Percentiles rank a stretch among this genome's conserved stretches.
Evolutionary conservation across 345 rosid species (phyloP).

Genomic region (Xanthoceras sorbifolium): DNA sequence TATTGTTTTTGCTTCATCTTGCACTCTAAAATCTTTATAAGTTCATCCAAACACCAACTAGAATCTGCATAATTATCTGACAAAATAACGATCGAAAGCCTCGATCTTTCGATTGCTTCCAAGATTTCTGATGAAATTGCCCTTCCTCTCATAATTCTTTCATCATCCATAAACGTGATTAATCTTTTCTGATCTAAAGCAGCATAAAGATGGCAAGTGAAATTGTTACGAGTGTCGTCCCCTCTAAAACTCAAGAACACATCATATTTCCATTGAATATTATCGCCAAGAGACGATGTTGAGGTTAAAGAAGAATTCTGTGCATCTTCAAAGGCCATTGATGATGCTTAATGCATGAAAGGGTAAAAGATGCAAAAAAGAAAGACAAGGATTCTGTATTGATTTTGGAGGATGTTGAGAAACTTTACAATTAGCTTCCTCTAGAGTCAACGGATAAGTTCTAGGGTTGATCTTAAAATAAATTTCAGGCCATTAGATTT

Average conservation of each 20-base stretch:
- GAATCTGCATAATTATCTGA: constrained; percentile 33
- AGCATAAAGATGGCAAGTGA: constrained; percentile 28
- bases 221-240: constrained; percentile 33
- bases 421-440: no score
- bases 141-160: constrained; percentile 26
- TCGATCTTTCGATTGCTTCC: constrained; percentile 30
- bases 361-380: no score
- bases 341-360: no score
- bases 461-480: no score
- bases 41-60: constrained; percentile 38
- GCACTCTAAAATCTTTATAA: constrained; percentile 25
- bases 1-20: neutral
- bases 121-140: constrained; percentile 21
- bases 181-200: constrained; percentile 21
- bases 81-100: constrained; percentile 20
- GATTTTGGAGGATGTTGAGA: no score
- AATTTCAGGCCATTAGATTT: no score
- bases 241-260: constrained; percentile 43
- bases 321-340: no score
- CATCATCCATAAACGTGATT: constrained; percentile 23
- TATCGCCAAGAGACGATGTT: neutral
- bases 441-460: no score
- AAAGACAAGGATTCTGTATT: no score
- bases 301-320: neutral
- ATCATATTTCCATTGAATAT: constrained; percentile 27